These are phyloP conservation scores for Casuarina cunninghamiana DNA, from an alignment of 306 rosid species.

Conservation along the genomic window DNA sequence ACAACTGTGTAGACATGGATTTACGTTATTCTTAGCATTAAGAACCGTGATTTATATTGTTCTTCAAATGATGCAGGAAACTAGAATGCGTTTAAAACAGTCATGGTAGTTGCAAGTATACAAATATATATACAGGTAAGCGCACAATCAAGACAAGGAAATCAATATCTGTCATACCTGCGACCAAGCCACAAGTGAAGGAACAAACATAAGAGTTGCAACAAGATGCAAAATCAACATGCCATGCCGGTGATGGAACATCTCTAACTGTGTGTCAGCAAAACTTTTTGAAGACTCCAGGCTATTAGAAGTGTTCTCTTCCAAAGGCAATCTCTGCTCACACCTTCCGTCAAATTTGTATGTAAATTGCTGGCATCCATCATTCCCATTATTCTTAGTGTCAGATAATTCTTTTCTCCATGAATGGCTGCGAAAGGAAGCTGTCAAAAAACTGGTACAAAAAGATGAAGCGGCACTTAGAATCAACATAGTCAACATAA, in stretches of 20 bases:
- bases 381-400: conserved; percentile 37
- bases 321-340: conserved; percentile 47
- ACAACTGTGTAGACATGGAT: neutral
- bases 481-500: conserved; percentile 21
- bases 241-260: conserved; percentile 89
- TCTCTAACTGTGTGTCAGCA: conserved; percentile 79
- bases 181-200: conserved; percentile 87
- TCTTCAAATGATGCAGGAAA: neutral
- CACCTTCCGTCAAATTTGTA: conserved; percentile 54
- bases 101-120: conserved; percentile 1
- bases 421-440: conserved; percentile 74
- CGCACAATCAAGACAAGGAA: conserved; percentile 21
- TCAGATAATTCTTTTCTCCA: conserved; percentile 47
- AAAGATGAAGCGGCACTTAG: conserved; percentile 44
- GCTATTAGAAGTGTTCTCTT: conserved; percentile 53
- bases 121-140: neutral
- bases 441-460: conserved; percentile 75
- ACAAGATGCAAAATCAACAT: conserved; percentile 74
- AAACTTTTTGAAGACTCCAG: conserved; percentile 71
- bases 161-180: conserved; percentile 55
- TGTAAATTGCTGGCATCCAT: conserved; percentile 40
- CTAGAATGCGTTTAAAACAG: conserved; percentile 4
- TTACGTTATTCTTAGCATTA: neutral
- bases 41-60: neutral
- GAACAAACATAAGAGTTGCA: conserved; percentile 84